Evolutionary conservation across 495 filamentous ascomycete species (phyloP).

Genomic region (Usnea hakonensis): DNA sequence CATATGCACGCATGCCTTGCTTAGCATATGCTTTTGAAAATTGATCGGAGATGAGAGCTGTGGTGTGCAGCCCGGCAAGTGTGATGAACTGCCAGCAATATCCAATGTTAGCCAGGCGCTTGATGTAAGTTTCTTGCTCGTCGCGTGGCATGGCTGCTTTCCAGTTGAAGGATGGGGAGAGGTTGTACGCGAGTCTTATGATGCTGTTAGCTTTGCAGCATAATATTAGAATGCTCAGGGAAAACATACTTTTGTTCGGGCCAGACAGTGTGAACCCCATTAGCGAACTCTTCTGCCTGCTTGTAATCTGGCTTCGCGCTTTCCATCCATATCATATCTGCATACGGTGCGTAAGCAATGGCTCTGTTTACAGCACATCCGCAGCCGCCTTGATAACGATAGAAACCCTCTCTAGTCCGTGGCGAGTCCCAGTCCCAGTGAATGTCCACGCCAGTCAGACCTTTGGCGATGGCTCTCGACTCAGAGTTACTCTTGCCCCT

Average conservation of each 20-base stretch:
- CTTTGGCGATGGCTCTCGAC: conserved; percentile 73
- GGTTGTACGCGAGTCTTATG: conserved; percentile 81
- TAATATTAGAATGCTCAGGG: not conserved
- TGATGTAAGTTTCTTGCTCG: conserved; percentile 97
- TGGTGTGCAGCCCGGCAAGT: conserved; percentile 92
- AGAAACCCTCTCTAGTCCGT: conserved; percentile 88
- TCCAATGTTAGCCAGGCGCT: conserved; percentile 73
- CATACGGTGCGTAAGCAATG: conserved; percentile 86
- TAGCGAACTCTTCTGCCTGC: conserved; percentile 90
- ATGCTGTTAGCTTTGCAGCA: not conserved
- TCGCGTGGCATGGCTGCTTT: conserved; percentile 88
- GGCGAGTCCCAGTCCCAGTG: conserved; percentile 91
- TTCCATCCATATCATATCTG: conserved; percentile 99
- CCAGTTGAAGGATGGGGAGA: conserved; percentile 99
- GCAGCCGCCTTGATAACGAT: conserved; percentile 84
- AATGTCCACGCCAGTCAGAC: conserved; percentile 72
- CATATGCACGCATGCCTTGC: conserved; percentile 92
- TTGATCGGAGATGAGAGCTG: conserved; percentile 77
- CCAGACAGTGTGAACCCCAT: conserved; percentile 89
- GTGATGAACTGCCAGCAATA: conserved; percentile 99
- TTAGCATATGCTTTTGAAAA: conserved; percentile 77
- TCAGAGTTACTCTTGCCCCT: conserved; percentile 85
- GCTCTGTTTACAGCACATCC: conserved; percentile 88
- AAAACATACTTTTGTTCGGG: conserved; percentile 86
- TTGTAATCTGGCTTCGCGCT: conserved; percentile 86